phyloP scores from a whole-genome alignment of 139 green algal species.

The Micromonas commoda region DNA sequence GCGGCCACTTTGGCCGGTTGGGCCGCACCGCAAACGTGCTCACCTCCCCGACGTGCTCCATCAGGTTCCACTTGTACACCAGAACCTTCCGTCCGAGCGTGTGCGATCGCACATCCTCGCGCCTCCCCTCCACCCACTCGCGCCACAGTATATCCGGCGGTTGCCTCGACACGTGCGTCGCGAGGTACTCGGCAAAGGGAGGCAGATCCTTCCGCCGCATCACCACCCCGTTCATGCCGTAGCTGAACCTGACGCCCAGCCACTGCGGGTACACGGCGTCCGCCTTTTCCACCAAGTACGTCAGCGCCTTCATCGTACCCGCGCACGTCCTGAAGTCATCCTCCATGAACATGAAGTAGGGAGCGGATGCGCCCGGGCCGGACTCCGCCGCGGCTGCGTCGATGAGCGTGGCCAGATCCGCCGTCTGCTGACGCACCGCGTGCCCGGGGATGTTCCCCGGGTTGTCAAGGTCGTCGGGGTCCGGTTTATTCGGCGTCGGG shows the following conservation, averaged over 20 bases:
- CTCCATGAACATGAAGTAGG: conserved; percentile 18
- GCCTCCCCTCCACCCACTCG: conserved; percentile 23
- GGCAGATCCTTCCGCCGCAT: not conserved
- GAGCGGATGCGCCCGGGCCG: no score
- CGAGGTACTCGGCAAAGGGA: not conserved
- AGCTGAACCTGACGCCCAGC: not conserved
- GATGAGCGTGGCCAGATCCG: conserved; percentile 9
- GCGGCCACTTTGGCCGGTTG: conserved; percentile 15
- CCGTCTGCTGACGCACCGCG: conserved; percentile 9
- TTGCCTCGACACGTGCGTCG: not conserved
- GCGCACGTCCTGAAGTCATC: conserved; percentile 25
- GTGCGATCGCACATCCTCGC: not conserved
- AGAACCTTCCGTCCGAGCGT: not conserved
- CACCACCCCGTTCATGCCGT: conserved; percentile 25
- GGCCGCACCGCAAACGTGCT: conserved; percentile 15
- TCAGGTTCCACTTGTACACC: conserved; percentile 19
- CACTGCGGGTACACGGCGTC: not conserved
- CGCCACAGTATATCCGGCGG: conserved; percentile 17
- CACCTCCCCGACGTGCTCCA: conserved; percentile 23
- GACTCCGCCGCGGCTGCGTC: not conserved
- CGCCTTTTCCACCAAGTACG: conserved; percentile 8
- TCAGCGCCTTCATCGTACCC: not conserved
- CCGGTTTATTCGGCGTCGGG: not conserved
- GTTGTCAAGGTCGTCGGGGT: conserved; percentile 27
- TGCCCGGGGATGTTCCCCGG: conserved; percentile 1